A percentile compares a stretch with the other conserved stretches of the same genome.
Conservation (phyloP, 2,329 filamentous ascomycete genomes). For the Ophiostoma piceae region DNA sequence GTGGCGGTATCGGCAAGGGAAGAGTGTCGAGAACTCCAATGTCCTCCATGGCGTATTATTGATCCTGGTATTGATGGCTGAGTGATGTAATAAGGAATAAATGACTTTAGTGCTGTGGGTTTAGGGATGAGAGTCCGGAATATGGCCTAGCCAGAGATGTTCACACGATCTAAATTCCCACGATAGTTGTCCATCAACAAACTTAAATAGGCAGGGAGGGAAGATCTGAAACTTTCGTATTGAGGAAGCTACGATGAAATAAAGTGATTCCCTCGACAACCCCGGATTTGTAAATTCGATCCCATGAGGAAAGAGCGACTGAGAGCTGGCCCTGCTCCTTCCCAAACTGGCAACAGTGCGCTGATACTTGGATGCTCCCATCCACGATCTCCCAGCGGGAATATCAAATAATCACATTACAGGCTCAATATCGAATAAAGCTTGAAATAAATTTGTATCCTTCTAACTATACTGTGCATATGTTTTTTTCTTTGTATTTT, state of each 20-base stretch:
- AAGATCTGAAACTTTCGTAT: too few relatives aligned
- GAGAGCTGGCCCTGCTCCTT: not conserved
- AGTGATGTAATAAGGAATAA: not conserved
- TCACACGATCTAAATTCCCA: not conserved
- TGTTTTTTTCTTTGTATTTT: not conserved
- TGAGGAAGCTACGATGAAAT: not conserved
- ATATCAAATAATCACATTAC: not conserved
- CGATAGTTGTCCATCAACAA: not conserved
- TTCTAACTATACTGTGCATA: not conserved
- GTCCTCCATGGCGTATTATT: not conserved
- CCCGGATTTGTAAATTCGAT: not conserved
- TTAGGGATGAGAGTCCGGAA: not conserved
- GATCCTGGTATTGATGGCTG: not conserved
- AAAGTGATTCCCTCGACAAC: not conserved
- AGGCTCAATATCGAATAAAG: too few relatives aligned
- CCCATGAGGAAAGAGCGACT: constrained; percentile 6
- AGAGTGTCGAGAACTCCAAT: not conserved
- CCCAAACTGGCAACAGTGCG: not conserved
- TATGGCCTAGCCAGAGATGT: not conserved
- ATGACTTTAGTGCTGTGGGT: not conserved
- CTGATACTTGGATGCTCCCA: not conserved
- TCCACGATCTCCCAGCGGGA: not conserved
- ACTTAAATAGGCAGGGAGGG: not conserved
- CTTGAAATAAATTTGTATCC: too few relatives aligned
- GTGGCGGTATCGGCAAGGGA: not conserved